Evolutionary conservation across 202 grass and related monocot species (phyloP), one percentile per base, ranked within the genome.

Genomic region (Brachypodium distachyon): DNA sequence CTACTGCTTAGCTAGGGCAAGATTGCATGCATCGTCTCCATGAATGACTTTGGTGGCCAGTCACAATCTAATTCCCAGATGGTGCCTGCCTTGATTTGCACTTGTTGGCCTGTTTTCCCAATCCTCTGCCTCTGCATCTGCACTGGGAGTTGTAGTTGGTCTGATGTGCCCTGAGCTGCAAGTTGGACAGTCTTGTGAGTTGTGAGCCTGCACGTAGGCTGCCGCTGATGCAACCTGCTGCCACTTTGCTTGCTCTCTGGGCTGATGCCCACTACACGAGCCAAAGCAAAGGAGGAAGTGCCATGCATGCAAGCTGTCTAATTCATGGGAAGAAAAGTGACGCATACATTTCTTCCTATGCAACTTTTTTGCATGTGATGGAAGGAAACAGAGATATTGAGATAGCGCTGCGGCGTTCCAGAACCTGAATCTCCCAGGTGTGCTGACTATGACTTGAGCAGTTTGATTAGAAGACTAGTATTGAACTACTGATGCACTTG

Each of bases 11-110:
- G 38, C 62, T 44, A 80, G 53, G 86, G 77, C 7, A 84, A 78
- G 86, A 80, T 84, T 47, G 62, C 56, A 76, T 80, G 69, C 37
- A 80, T 84, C 70, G 70, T 84, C 62, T 46, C 65, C 81, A 84
- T 84, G 81, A 76, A 72, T 81, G 81, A 74, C 70, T 84, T 61
- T 76, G 81, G 81, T 88, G 81, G 50, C 42, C 63, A 26, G 81
- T 88, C 81, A 10, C 81, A 51, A 57, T 84, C 86, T 25, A 38
- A 76, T 71, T 76, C 70, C 76, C 23, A 64, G 71, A 76, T 81
- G 77, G 70, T 84, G 86, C 81, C 81, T 88, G 37, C 26, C 71
- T 88, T 88, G 76, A 64, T 81, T 21, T 84, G 63, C 86, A 88
- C 77, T 81, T 76, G 76, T 76, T 88, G 70, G 47, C 47, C 7